phyloP scores from a whole-genome alignment of 257 asterid species.

The Verbascum thapsus region DNA sequence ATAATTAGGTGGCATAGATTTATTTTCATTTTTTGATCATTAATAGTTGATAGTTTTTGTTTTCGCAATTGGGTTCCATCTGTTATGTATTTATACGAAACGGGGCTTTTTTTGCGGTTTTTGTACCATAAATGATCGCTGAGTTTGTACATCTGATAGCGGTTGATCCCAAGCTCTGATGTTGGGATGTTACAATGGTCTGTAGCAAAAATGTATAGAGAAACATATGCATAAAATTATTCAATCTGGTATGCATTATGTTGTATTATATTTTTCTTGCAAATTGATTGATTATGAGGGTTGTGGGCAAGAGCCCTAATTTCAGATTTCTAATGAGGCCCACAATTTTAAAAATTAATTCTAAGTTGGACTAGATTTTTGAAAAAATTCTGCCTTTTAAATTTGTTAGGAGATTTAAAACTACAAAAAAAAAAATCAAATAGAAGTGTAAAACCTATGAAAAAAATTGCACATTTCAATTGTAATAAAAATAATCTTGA shows the following conservation, averaged over 20 bases:
- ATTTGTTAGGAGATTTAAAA: too few relatives aligned
- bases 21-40: slow-evolving; percentile 21
- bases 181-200: slow-evolving; percentile 20
- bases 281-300: too few relatives aligned
- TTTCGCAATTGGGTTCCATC: slow-evolving; percentile 16
- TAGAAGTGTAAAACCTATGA: too few relatives aligned
- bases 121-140: slow-evolving; percentile 18
- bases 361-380: too few relatives aligned
- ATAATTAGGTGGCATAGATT: slow-evolving; percentile 18
- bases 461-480: background rate
- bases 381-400: too few relatives aligned
- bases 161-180: slow-evolving; percentile 21
- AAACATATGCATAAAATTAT: slow-evolving; percentile 24
- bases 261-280: background rate
- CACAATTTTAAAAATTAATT: too few relatives aligned
- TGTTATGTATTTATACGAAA: background rate
- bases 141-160: slow-evolving; percentile 24
- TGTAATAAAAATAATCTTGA: background rate
- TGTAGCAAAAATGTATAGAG: slow-evolving; percentile 32
- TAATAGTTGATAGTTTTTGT: slow-evolving; percentile 14
- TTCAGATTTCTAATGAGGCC: too few relatives aligned
- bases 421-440: too few relatives aligned
- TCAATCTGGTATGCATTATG: background rate
- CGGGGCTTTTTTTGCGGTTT: slow-evolving; percentile 28
- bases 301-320: too few relatives aligned